phyloP scores from a whole-genome alignment of 352 stramenopile species.

The Phytophthora pistaciae region DNA sequence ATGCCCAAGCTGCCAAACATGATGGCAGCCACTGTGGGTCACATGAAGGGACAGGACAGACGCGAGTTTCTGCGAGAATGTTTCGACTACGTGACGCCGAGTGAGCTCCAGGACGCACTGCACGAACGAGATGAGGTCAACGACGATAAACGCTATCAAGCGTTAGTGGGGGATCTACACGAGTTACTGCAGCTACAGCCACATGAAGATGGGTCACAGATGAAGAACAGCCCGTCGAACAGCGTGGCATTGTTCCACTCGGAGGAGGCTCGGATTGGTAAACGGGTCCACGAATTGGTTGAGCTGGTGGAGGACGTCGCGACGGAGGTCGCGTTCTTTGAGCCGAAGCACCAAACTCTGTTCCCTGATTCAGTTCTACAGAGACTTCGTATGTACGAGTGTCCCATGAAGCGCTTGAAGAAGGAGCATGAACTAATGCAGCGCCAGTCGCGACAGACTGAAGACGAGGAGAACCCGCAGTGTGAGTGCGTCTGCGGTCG shows the following conservation, averaged over 20 bases:
- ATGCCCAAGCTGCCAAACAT: conserved; percentile 49
- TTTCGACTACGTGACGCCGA: conserved; percentile 55
- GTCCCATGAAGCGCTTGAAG: conserved; percentile 49
- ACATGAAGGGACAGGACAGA: conserved; percentile 51
- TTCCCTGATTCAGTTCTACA: conserved; percentile 32
- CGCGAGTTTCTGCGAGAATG: conserved; percentile 65
- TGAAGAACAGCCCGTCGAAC: background rate
- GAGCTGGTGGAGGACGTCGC: conserved; percentile 69
- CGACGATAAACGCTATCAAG: conserved; percentile 62
- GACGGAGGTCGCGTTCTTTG: conserved; percentile 52
- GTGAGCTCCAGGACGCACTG: conserved; percentile 65
- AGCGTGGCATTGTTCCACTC: conserved; percentile 52
- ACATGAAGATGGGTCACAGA: background rate
- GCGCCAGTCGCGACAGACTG: background rate
- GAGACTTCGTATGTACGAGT: conserved; percentile 52
- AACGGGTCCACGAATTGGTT: conserved; percentile 61
- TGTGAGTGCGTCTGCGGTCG: conserved; percentile 64
- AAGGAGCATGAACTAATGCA: conserved; percentile 60
- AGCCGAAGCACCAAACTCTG: conserved; percentile 16
- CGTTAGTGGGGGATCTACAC: conserved; percentile 61
- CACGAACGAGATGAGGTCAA: conserved; percentile 62
- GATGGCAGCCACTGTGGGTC: conserved; percentile 53
- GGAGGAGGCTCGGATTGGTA: conserved; percentile 58
- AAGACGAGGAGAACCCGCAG: conserved; percentile 13
- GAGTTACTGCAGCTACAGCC: conserved; percentile 37